These are phyloP conservation scores for Blastobotrys malaysiensis DNA, from an alignment of 1,139 yeast genomes.

Conservation along the genomic window DNA sequence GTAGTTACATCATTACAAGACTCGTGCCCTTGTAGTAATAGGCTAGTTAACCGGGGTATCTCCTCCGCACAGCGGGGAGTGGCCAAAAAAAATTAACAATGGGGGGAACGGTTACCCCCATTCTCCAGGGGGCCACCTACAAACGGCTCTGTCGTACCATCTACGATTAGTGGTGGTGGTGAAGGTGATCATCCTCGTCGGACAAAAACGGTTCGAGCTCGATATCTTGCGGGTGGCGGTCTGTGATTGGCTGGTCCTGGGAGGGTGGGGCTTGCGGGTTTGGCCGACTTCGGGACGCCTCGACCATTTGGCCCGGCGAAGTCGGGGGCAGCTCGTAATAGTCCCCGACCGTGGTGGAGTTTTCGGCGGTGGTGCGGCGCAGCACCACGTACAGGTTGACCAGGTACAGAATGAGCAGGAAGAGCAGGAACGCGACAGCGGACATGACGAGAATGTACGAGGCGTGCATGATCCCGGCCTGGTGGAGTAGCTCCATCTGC, in stretches of 20 bases:
- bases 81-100: no score
- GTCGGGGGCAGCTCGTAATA: conserved; percentile 2
- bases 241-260: conserved; percentile 3
- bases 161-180: not conserved
- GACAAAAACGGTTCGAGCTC: conserved; percentile 15
- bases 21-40: no score
- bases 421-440: conserved; percentile 69
- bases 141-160: no score
- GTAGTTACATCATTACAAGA: no score
- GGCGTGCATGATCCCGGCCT: conserved; percentile 77
- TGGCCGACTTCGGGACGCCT: not conserved
- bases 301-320: conserved; percentile 3
- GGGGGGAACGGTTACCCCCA: no score
- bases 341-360: not conserved
- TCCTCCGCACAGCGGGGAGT: no score
- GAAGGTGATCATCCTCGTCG: conserved; percentile 9
- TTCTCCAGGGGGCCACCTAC: no score
- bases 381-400: conserved; percentile 54
- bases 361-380: conserved; percentile 21
- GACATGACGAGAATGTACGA: conserved; percentile 71
- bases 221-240: conserved; percentile 6
- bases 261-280: conserved; percentile 1
- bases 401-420: conserved; percentile 57
- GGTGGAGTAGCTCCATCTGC: conserved; percentile 64
- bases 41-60: no score